Evolutionary conservation across 495 filamentous ascomycete genomes (phyloP), one percentile per base, ranked within the genome.

Genomic region (Penicillium cosmopolitanum): DNA sequence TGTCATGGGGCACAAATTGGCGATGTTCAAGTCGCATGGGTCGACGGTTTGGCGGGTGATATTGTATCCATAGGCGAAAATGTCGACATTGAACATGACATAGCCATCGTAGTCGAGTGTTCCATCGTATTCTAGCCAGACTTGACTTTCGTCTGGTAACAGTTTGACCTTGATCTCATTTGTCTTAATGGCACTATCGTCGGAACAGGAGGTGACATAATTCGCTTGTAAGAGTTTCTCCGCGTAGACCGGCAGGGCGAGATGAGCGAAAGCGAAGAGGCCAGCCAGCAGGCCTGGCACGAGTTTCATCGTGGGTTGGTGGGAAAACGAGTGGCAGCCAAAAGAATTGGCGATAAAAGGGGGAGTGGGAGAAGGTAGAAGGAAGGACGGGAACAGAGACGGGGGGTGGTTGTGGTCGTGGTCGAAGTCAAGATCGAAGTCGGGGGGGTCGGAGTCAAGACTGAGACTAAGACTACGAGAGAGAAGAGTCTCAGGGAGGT

Each of bases 1-100:
- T 12, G 18, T 13, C 89, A 93, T 92, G 53, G 91, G 90, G 74
- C 92, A 95, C 59, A 96, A 77, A 55, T 90, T 90, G 36, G 73
- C 66, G 18, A 94, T 67, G 43, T 74, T 65, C 55, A 80, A 70
- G 15, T 78, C 72, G 83, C 92, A 96, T 12, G 91, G 92, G 68
- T 96, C 74, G 58, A 96, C 55, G 2, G 72, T 81, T 57, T 84
- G 78, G 33, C 73, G 70, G 50, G 90, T 69, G 42, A 86, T 81
- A 4, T 74, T 76, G 74, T 87, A 90, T 56, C 92, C 92, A 71
- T 96, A 96, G 23, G 88, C 90, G 35, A 85, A 77, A 53, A 93
- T 81, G 38, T 82, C 70, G 42, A 96, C 65, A 43, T 88, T 84
- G 56, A 91, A 87, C 18, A 80, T 78, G 16, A 96, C 88, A 64